Percentiles rank a stretch among this genome's conserved stretches.
Conservation (phyloP, 2,329 filamentous ascomycete genomes). For the Colletotrichum abscissum region DNA sequence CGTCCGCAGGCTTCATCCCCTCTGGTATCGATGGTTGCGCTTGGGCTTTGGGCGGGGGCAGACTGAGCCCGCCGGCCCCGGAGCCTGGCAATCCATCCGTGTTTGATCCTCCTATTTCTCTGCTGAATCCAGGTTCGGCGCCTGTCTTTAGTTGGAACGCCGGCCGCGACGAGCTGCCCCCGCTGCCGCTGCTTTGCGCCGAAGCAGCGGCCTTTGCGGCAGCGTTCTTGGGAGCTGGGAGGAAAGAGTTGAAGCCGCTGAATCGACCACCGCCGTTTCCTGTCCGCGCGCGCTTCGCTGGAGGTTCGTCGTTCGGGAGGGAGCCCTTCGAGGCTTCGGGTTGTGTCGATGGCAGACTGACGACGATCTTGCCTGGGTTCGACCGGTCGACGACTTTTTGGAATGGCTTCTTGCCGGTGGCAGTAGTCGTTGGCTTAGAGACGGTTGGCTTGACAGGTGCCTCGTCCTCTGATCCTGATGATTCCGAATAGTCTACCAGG, state of each 20-base stretch:
- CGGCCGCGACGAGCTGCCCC: constrained; percentile 29
- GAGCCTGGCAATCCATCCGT: constrained; percentile 39
- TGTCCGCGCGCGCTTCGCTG: constrained; percentile 77
- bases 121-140: constrained; percentile 82
- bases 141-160: constrained; percentile 82
- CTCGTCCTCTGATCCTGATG: constrained; percentile 71
- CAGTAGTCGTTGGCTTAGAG: constrained; percentile 43
- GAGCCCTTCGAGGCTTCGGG: constrained; percentile 44
- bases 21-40: constrained; percentile 62
- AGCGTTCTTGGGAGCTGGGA: constrained; percentile 84
- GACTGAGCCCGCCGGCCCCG: constrained; percentile 41
- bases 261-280: constrained; percentile 70
- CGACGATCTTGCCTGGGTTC: constrained; percentile 85
- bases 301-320: constrained; percentile 61
- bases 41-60: constrained; percentile 55
- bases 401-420: constrained; percentile 66
- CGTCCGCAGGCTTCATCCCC: constrained; percentile 68
- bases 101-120: constrained; percentile 69
- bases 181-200: constrained; percentile 43
- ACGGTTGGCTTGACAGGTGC: constrained; percentile 40
- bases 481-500: constrained; percentile 87
- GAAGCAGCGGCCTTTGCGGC: constrained; percentile 50
- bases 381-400: constrained; percentile 85
- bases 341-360: constrained; percentile 74
- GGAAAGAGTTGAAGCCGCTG: constrained; percentile 84